Conservation (phyloP, 2,329 filamentous ascomycete species). For the Colletotrichum spinosum region DNA sequence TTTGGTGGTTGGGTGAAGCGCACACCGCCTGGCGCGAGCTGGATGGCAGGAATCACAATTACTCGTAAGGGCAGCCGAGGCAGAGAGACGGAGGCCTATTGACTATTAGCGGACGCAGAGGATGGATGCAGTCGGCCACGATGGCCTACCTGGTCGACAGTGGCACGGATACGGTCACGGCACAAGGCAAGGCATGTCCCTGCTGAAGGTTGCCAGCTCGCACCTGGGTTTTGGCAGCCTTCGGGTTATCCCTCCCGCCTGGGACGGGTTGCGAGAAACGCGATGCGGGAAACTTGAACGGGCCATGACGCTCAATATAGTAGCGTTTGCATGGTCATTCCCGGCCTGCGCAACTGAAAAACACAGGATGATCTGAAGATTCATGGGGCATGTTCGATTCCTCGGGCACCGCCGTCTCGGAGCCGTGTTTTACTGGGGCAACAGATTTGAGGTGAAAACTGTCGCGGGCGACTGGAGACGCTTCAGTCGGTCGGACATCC, state of each 20-base stretch:
- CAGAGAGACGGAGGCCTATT: too few relatives aligned
- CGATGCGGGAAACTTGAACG: not conserved
- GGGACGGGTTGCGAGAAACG: constrained; percentile 19
- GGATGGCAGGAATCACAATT: too few relatives aligned
- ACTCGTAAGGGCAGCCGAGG: too few relatives aligned
- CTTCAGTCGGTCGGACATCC: not conserved
- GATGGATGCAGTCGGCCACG: not conserved
- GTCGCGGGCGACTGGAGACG: not conserved
- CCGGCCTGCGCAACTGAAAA: not conserved
- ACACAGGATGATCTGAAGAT: constrained; percentile 19
- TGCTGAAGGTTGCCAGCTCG: constrained; percentile 5
- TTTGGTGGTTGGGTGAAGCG: too few relatives aligned
- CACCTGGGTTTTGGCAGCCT: not conserved
- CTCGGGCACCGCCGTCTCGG: constrained; percentile 23
- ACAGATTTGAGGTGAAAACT: constrained; percentile 12
- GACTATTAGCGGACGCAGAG: not conserved
- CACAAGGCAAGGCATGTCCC: constrained; percentile 12
- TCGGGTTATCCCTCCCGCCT: constrained; percentile 28
- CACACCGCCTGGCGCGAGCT: too few relatives aligned
- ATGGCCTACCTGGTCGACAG: not conserved
- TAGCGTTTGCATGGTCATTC: constrained; percentile 17
- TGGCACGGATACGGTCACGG: not conserved
- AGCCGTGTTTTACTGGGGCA: constrained; percentile 33
- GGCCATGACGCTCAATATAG: constrained; percentile 5
- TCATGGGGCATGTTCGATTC: constrained; percentile 2